Evolutionary conservation across 805 yeast species (phyloP).

Genomic region (Tetrapisispora fleetii): DNA sequence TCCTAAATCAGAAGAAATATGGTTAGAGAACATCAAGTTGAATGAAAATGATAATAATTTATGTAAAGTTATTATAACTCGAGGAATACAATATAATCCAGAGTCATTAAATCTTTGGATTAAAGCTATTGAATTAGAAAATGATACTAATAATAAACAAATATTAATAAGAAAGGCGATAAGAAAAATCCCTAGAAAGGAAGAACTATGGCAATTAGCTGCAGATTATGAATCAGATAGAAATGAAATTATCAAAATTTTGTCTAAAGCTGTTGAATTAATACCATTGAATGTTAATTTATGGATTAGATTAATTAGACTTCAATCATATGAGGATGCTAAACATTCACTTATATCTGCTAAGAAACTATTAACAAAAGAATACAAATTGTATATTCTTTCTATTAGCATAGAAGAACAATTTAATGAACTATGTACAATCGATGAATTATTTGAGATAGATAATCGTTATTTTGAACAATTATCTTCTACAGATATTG

Average conservation of each 20-base stretch:
- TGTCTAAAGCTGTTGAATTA: constrained; percentile 57
- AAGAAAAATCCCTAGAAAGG: constrained; percentile 49
- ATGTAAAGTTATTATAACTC: constrained; percentile 51
- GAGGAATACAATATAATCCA: constrained; percentile 51
- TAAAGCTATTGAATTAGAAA: constrained; percentile 58
- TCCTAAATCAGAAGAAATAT: constrained; percentile 58
- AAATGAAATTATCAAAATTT: constrained; percentile 41
- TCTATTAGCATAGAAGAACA: constrained; percentile 59
- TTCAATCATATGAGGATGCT: constrained; percentile 38
- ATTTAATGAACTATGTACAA: constrained; percentile 34
- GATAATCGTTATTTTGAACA: constrained; percentile 36
- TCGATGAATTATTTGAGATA: constrained; percentile 20
- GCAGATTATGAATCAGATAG: constrained; percentile 48
- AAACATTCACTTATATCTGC: constrained; percentile 50
- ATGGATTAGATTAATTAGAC: constrained; percentile 50
- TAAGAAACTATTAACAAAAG: constrained; percentile 40
- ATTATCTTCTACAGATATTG: constrained; percentile 36
- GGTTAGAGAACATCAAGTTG: constrained; percentile 73
- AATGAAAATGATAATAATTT: constrained; percentile 35
- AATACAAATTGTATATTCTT: constrained; percentile 54
- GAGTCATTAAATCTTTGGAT: constrained; percentile 61
- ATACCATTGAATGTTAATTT: constrained; percentile 55
- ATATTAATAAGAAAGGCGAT: constrained; percentile 62
- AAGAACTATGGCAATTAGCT: constrained; percentile 58
- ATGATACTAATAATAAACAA: constrained; percentile 41